Evolutionary conservation across 2,329 filamentous ascomycete genomes (phyloP).

Genomic region (Ophiostoma himal-ulmi): DNA sequence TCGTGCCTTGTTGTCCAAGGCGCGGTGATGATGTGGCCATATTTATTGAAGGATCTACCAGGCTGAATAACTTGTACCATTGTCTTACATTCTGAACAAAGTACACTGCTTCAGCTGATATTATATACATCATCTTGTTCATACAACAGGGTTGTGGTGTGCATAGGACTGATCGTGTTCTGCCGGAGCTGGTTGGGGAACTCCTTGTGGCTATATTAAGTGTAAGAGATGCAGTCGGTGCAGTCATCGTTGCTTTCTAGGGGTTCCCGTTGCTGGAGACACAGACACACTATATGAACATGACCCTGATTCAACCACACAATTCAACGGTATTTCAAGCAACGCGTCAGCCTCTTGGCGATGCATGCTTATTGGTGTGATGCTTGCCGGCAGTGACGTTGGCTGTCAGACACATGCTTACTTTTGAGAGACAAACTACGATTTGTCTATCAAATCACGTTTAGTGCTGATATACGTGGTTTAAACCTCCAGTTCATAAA

Average conservation of each 20-base stretch:
- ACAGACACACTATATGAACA: not conserved
- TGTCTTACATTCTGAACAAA: not conserved
- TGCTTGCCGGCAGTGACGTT: not conserved
- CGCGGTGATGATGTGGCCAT: conserved; percentile 9
- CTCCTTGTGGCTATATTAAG: not conserved
- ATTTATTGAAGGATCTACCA: not conserved
- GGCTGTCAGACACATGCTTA: not conserved
- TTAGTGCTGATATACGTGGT: not conserved
- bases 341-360: conserved; percentile 3
- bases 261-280: not conserved
- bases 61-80: not conserved
- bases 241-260: not conserved
- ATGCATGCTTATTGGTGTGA: not conserved
- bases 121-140: not conserved
- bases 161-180: not conserved
- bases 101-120: not conserved
- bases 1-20: not conserved
- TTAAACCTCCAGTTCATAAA: not conserved
- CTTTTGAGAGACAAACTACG: not conserved
- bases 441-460: not conserved
- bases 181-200: conserved; percentile 1
- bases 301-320: not conserved
- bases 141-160: not conserved
- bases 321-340: not conserved
- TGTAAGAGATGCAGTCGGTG: not conserved